Percentiles rank a stretch among this genome's conserved stretches.
Evolutionary conservation across 2,329 filamentous ascomycete genomes (phyloP).

Genomic region (Trichoderma polysporum): DNA sequence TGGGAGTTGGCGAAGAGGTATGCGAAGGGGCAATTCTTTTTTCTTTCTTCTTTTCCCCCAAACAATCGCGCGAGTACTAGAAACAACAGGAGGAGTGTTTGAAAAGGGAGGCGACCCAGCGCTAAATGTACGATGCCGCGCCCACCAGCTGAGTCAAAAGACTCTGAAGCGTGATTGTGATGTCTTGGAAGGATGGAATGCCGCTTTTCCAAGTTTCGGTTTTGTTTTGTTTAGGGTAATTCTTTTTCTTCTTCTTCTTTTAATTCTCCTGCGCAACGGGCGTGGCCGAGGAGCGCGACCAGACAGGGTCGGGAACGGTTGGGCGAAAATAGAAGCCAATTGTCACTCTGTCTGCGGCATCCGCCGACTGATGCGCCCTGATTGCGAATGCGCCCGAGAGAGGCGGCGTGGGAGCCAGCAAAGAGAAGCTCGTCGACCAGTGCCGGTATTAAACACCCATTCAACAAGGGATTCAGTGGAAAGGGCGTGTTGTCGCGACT

Average conservation of each 20-base stretch:
- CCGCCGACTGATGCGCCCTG: background rate
- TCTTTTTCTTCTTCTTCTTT: background rate
- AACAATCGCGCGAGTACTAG: background rate
- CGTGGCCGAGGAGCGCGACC: constrained; percentile 1
- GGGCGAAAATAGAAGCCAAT: background rate
- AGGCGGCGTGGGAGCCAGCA: constrained; percentile 6
- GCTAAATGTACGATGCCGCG: constrained; percentile 1
- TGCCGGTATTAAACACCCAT: constrained; percentile 5
- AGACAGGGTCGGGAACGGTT: background rate
- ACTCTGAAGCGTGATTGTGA: constrained; percentile 9
- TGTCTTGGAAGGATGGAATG: constrained; percentile 20
- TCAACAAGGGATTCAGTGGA: background rate
- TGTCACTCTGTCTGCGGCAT: background rate
- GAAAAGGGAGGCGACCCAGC: background rate
- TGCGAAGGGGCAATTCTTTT: constrained; percentile 19
- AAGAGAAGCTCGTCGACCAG: background rate
- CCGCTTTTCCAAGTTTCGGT: background rate
- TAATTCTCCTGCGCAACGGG: background rate
- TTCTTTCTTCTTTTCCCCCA: background rate
- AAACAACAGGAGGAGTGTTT: background rate
- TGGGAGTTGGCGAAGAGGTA: constrained; percentile 26
- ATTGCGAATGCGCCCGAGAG: constrained; percentile 11
- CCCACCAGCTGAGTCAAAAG: constrained; percentile 8
- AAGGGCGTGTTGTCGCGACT: constrained; percentile 18
- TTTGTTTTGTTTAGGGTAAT: background rate